These are phyloP conservation scores for Pholiota adiposa DNA, from an alignment of 1,284 basidiomycete species.

Conservation along the genomic window DNA sequence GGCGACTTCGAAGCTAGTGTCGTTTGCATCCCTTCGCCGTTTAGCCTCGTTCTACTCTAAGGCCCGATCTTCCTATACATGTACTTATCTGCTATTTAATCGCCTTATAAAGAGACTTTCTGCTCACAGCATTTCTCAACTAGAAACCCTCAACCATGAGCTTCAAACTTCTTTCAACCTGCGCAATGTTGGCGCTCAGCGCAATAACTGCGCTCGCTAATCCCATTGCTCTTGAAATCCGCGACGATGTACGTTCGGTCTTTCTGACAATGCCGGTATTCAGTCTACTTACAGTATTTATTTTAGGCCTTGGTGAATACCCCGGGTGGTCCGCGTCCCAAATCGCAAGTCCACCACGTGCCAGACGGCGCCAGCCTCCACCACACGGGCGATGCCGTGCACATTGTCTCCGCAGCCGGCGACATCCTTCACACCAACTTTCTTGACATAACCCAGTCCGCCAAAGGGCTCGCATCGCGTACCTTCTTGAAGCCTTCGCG, in stretches of 20 bases:
- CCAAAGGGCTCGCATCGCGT: slow-evolving; percentile 1
- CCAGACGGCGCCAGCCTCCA: slow-evolving; percentile 6
- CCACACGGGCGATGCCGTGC: slow-evolving; percentile 5
- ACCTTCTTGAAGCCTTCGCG: background rate
- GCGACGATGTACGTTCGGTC: background rate
- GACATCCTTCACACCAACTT: slow-evolving; percentile 7
- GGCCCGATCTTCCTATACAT: background rate
- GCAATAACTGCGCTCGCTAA: background rate
- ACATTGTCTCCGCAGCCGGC: slow-evolving; percentile 4
- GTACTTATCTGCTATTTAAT: background rate
- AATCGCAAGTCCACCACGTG: slow-evolving; percentile 9
- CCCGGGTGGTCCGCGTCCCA: slow-evolving; percentile 6
- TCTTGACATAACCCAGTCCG: background rate
- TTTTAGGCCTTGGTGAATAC: slow-evolving; percentile 2
- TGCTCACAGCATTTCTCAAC: too few relatives aligned
- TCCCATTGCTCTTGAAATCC: background rate
- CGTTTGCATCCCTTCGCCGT: background rate
- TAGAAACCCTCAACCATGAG: background rate
- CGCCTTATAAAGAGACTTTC: too few relatives aligned
- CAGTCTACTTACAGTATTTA: background rate
- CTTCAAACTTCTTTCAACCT: background rate
- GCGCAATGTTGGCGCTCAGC: background rate
- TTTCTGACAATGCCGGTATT: background rate
- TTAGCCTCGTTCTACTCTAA: background rate
- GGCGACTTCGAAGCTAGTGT: too few relatives aligned